phyloP scores from a whole-genome alignment of 2,329 filamentous ascomycete species.

The Beauveria sp. region DNA sequence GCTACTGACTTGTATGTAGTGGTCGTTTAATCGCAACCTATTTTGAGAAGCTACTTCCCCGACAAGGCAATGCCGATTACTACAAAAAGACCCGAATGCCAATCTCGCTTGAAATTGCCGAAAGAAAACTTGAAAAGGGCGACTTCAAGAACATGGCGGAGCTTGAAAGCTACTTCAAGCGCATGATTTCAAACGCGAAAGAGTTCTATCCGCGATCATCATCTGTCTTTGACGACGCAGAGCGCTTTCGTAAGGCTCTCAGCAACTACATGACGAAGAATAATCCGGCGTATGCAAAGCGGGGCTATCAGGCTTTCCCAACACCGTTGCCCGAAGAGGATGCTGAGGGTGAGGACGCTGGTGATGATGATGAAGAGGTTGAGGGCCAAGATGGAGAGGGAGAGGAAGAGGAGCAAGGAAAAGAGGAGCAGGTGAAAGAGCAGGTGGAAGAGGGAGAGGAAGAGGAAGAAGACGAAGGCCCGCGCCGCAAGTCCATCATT shows the following conservation, averaged over 20 bases:
- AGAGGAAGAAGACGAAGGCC: constrained; percentile 22
- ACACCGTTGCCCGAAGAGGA: constrained; percentile 61
- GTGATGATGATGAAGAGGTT: constrained; percentile 14
- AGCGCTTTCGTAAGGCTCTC: constrained; percentile 76
- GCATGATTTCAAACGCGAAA: constrained; percentile 82
- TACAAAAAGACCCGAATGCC: constrained; percentile 71
- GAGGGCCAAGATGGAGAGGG: constrained; percentile 20
- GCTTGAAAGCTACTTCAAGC: constrained; percentile 78
- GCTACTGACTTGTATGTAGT: constrained; percentile 32
- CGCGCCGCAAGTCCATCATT: constrained; percentile 24
- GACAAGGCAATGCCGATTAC: constrained; percentile 61
- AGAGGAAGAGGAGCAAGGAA: constrained; percentile 21
- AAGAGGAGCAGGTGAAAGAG: constrained; percentile 17
- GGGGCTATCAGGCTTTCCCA: constrained; percentile 61
- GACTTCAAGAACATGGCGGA: constrained; percentile 65
- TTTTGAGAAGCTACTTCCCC: constrained; percentile 65
- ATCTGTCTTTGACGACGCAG: constrained; percentile 71
- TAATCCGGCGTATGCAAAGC: constrained; percentile 71
- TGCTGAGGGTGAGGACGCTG: constrained; percentile 20
- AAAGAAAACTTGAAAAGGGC: constrained; percentile 61
- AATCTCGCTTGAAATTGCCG: constrained; percentile 68
- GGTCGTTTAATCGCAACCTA: constrained; percentile 66
- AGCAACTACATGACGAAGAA: constrained; percentile 82
- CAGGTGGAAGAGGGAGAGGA: constrained; percentile 25
- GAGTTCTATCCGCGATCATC: constrained; percentile 71